phyloP scores from a whole-genome alignment of 306 rosid species.

The Trichosanthes truncata region DNA sequence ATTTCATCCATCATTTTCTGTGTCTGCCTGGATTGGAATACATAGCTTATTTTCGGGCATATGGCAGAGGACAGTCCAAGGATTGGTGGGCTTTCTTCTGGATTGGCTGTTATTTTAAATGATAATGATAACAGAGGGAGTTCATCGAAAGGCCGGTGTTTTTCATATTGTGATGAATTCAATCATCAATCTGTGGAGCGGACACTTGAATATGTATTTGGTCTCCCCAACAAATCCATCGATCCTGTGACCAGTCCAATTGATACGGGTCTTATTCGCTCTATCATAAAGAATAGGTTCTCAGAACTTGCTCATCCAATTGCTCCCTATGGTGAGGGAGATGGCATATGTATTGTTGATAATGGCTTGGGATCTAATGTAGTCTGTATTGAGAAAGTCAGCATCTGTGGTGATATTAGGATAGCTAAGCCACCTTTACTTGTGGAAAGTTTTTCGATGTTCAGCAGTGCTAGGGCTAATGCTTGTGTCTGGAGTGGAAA shows the following conservation, averaged over 20 bases:
- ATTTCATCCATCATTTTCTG: conserved; percentile 18
- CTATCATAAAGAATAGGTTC: conserved; percentile 49
- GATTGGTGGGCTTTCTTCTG: conserved; percentile 83
- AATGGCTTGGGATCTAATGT: conserved; percentile 27
- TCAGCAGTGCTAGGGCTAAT: conserved; percentile 90
- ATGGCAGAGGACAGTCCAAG: conserved; percentile 78
- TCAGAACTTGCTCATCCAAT: conserved; percentile 21
- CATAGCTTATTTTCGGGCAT: conserved; percentile 19
- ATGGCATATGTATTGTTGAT: conserved; percentile 37
- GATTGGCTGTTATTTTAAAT: conserved; percentile 74
- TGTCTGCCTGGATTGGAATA: conserved; percentile 23
- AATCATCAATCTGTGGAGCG: conserved; percentile 79
- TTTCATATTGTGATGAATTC: conserved; percentile 75
- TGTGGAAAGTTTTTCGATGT: conserved; percentile 78
- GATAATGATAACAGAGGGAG: conserved; percentile 47
- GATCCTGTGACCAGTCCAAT: conserved; percentile 42
- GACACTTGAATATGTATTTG: conserved; percentile 75
- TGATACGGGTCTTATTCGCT: conserved; percentile 34
- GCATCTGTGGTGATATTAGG: conserved; percentile 76
- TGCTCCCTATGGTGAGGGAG: conserved; percentile 22
- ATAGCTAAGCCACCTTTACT: conserved; percentile 47
- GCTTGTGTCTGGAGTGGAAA: conserved; percentile 83
- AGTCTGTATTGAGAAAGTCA: conserved; percentile 48
- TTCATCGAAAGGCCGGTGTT: conserved; percentile 40
- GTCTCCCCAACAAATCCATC: conserved; percentile 67